Percentiles rank a stretch among this genome's conserved stretches.
Evolutionary conservation across 371 early-diverging fungal species (phyloP).

Genomic region (Rhizopus arrhizus): DNA sequence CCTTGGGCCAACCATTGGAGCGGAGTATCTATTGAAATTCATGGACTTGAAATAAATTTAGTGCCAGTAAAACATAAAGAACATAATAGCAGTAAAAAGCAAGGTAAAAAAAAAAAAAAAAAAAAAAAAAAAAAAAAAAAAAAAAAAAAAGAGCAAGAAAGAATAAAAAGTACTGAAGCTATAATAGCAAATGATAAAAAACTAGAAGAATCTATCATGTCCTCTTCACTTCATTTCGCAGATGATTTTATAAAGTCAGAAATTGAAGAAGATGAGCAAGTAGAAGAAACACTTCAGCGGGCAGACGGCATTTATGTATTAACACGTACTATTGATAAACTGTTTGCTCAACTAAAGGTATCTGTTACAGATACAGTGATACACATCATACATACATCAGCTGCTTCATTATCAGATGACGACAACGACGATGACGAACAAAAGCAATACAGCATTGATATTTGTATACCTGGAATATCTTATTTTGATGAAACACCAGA

Average conservation of each 20-base stretch:
- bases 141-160: not conserved
- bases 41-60: conserved; percentile 68
- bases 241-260: conserved; percentile 82
- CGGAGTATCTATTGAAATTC: conserved; percentile 74
- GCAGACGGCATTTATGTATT: conserved; percentile 70
- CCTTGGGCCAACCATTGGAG: conserved; percentile 86
- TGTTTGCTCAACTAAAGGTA: conserved; percentile 65
- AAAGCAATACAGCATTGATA: conserved; percentile 57
- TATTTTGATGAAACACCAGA: conserved; percentile 69
- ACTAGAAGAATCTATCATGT: conserved; percentile 65
- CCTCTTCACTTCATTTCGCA: conserved; percentile 86
- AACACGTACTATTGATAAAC: conserved; percentile 70
- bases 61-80: conserved; percentile 49
- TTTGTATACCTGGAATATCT: conserved; percentile 56
- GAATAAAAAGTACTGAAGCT: too few species aligned
- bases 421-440: conserved; percentile 4
- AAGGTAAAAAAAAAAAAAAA: not conserved
- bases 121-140: not conserved
- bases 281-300: conserved; percentile 24
- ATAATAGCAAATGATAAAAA: not conserved
- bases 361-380: conserved; percentile 56
- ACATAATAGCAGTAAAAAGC: not conserved
- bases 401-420: conserved; percentile 28
- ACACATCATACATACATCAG: conserved; percentile 58
- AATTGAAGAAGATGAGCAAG: conserved; percentile 51